Conservation (phyloP, 2,329 filamentous ascomycete genomes). For the Aspergillus fijiensis region DNA sequence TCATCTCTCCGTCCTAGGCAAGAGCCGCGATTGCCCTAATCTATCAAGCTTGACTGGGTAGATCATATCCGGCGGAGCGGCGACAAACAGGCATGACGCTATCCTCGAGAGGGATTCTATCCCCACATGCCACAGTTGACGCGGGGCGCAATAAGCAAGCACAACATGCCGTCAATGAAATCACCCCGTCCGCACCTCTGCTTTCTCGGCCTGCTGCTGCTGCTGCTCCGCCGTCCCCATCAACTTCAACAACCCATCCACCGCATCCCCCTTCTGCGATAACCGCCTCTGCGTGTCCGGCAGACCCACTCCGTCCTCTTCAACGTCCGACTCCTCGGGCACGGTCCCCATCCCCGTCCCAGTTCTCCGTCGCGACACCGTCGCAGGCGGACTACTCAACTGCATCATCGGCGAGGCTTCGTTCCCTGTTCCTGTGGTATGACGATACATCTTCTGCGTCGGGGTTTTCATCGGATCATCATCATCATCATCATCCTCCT, state of each 20-base stretch:
- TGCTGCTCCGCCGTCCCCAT: slow-evolving; percentile 37
- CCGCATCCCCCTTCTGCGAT: slow-evolving; percentile 37
- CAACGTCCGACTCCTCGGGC: background rate
- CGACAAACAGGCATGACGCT: no score
- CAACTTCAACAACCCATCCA: slow-evolving; percentile 41
- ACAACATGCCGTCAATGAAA: no score
- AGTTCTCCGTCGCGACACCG: slow-evolving; percentile 20
- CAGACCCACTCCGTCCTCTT: background rate
- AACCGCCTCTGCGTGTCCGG: slow-evolving; percentile 3
- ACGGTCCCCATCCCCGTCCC: background rate
- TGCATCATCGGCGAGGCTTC: slow-evolving; percentile 33
- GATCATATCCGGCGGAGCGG: no score
- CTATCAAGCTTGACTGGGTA: no score
- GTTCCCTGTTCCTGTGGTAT: background rate
- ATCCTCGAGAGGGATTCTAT: no score
- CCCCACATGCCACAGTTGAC: no score
- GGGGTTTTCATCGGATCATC: slow-evolving; percentile 23
- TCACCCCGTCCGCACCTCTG: background rate
- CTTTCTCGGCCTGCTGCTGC: slow-evolving; percentile 26
- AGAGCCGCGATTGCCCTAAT: no score
- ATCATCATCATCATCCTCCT: slow-evolving; percentile 19
- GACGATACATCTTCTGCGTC: slow-evolving; percentile 17
- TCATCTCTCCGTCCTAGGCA: no score
- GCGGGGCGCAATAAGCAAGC: no score
- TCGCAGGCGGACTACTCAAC: slow-evolving; percentile 36